A percentile compares a stretch with the other conserved stretches of the same genome.
These are phyloP conservation scores for Penicillium thymicola DNA, from an alignment of 2,329 filamentous ascomycete genomes.

Conservation along the genomic window DNA sequence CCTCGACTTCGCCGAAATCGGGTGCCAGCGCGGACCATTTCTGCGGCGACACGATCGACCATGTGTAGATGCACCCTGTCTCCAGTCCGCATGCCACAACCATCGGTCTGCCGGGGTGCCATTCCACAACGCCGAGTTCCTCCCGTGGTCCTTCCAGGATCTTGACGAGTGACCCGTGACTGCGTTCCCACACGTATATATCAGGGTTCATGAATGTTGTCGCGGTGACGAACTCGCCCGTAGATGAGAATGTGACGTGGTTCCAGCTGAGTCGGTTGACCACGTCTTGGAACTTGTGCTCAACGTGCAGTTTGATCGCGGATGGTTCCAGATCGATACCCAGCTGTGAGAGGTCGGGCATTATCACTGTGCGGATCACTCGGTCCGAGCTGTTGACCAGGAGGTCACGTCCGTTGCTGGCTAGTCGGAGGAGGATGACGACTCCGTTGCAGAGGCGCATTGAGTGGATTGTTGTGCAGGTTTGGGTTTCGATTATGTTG, in stretches of 20 bases:
- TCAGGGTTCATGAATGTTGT: conserved; percentile 98
- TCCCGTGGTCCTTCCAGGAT: conserved; percentile 97
- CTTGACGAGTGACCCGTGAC: conserved; percentile 88
- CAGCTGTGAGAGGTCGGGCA: conserved; percentile 68
- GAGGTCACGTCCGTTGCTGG: conserved; percentile 77
- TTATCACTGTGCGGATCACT: conserved; percentile 86
- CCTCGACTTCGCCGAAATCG: conserved; percentile 95
- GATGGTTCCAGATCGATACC: conserved; percentile 68
- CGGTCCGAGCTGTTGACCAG: conserved; percentile 92
- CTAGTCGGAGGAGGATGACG: conserved; percentile 82
- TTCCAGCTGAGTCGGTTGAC: conserved; percentile 96
- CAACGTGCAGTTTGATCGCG: conserved; percentile 82
- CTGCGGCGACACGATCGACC: conserved; percentile 92
- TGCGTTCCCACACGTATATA: conserved; percentile 96
- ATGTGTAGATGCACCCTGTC: conserved; percentile 89
- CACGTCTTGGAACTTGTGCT: conserved; percentile 98
- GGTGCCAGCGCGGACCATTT: conserved; percentile 96
- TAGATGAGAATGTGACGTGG: conserved; percentile 90
- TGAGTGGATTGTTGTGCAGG: conserved; percentile 80
- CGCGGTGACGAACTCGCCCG: conserved; percentile 91
- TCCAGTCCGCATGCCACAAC: conserved; percentile 90
- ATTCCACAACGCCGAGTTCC: conserved; percentile 93
- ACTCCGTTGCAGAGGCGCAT: conserved; percentile 83
- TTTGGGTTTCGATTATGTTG: conserved; percentile 85
- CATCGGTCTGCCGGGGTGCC: conserved; percentile 85